Evolutionary conservation across 2,329 filamentous ascomycete genomes (phyloP).

Genomic region (Hymenoscyphus salicellus): DNA sequence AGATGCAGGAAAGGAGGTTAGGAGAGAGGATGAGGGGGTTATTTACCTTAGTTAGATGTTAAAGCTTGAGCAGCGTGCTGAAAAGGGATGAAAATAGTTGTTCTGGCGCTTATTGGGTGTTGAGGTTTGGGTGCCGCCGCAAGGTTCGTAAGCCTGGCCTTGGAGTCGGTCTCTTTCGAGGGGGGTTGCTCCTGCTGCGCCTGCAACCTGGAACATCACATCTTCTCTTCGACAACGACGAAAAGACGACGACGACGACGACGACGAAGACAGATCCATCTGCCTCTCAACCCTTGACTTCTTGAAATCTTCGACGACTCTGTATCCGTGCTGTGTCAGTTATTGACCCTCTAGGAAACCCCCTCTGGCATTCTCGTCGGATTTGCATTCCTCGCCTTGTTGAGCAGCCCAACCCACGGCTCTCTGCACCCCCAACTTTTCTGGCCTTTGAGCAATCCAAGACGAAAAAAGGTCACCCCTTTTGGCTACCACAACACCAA

Average conservation of each 20-base stretch:
- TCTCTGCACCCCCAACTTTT: not conserved
- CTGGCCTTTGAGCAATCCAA: conserved; percentile 2
- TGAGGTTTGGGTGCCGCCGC: no score
- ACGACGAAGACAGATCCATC: not conserved
- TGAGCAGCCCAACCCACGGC: not conserved
- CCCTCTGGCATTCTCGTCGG: not conserved
- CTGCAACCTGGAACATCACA: not conserved
- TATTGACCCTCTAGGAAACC: not conserved
- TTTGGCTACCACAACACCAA: conserved; percentile 9
- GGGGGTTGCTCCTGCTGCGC: not conserved
- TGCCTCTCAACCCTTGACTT: not conserved
- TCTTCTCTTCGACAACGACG: not conserved
- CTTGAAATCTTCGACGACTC: not conserved
- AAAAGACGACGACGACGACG: not conserved
- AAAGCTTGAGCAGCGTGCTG: no score
- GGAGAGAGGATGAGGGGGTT: not conserved
- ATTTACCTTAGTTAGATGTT: not conserved
- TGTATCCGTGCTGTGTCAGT: not conserved
- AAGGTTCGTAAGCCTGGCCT: no score
- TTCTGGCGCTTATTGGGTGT: no score
- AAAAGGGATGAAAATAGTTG: no score
- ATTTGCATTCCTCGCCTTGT: conserved; percentile 1
- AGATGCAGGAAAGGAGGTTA: no score
- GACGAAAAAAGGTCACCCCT: conserved; percentile 13
- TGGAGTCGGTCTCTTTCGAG: no score